These are phyloP conservation scores for Cornus suecica DNA, from an alignment of 148 eudicot species.

Conservation along the genomic window DNA sequence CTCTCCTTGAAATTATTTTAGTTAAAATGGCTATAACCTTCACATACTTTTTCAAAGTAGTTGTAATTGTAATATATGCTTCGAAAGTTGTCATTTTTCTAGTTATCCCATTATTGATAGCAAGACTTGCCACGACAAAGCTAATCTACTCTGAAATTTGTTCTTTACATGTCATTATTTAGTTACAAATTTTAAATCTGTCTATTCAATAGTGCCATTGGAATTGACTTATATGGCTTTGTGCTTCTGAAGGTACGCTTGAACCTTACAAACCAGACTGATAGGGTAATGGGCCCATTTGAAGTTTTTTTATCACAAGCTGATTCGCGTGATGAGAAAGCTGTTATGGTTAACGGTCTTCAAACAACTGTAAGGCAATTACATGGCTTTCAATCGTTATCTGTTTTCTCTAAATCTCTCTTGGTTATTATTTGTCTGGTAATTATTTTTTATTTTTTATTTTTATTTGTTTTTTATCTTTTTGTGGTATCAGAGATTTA, in stretches of 20 bases:
- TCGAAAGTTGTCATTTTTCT: too few species aligned
- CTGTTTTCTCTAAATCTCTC: neutral
- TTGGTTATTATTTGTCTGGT: neutral
- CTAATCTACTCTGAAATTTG: neutral
- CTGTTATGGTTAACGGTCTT: slow-evolving; percentile 82
- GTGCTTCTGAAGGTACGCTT: slow-evolving; percentile 56
- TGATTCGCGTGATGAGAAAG: slow-evolving; percentile 67
- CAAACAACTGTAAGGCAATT: slow-evolving; percentile 60
- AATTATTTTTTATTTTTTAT: too few species aligned
- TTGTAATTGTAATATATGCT: too few species aligned
- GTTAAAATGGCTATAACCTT: too few species aligned
- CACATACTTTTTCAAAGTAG: too few species aligned
- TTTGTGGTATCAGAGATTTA: neutral
- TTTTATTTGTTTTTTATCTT: too few species aligned
- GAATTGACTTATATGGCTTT: neutral
- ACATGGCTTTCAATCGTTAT: slow-evolving; percentile 6
- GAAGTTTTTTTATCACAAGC: slow-evolving; percentile 69
- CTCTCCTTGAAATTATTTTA: too few species aligned
- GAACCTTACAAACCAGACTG: slow-evolving; percentile 81
- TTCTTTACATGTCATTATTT: neutral
- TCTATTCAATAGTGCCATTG: neutral
- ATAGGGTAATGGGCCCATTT: slow-evolving; percentile 81
- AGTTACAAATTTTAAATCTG: neutral
- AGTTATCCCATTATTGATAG: too few species aligned
- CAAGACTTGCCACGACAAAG: neutral